A percentile compares a stretch with the other conserved stretches of the same genome.
phyloP scores from a whole-genome alignment of 768 basidiomycete species.

The Strobilomyces dryophilus region DNA sequence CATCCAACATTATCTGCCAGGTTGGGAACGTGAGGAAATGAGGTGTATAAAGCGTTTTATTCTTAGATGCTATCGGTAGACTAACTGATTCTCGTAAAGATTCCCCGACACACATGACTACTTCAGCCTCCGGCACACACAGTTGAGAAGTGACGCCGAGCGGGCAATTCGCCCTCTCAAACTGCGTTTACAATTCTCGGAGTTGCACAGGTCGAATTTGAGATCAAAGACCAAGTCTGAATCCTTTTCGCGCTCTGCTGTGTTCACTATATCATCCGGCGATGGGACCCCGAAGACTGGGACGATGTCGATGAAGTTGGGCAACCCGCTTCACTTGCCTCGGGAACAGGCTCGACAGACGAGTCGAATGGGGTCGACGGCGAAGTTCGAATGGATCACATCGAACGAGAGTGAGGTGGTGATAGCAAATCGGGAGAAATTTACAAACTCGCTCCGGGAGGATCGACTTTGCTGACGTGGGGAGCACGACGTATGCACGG shows the following conservation, averaged over 20 bases:
- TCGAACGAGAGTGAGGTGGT: neutral
- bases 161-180: conserved; percentile 16
- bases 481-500: neutral
- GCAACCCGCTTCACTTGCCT: neutral
- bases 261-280: conserved; percentile 26
- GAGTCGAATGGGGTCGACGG: too few relatives aligned
- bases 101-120: conserved; percentile 8
- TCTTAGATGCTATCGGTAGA: too few relatives aligned
- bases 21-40: too few relatives aligned
- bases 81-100: too few relatives aligned
- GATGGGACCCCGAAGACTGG: conserved; percentile 2
- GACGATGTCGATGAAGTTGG: neutral
- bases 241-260: conserved; percentile 22
- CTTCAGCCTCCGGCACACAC: conserved; percentile 22
- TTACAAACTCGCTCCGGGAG: neutral
- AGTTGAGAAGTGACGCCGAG: neutral
- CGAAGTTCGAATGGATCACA: too few relatives aligned
- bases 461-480: neutral
- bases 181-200: conserved; percentile 16
- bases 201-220: conserved; percentile 4
- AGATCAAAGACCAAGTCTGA: conserved; percentile 18
- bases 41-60: too few relatives aligned
- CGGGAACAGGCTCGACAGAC: too few relatives aligned
- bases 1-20: too few relatives aligned
- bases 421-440: neutral